Percentiles rank a stretch among this genome's conserved stretches.
These are phyloP conservation scores for Truncatella angustata DNA, from an alignment of 2,329 filamentous ascomycete species.

Conservation along the genomic window DNA sequence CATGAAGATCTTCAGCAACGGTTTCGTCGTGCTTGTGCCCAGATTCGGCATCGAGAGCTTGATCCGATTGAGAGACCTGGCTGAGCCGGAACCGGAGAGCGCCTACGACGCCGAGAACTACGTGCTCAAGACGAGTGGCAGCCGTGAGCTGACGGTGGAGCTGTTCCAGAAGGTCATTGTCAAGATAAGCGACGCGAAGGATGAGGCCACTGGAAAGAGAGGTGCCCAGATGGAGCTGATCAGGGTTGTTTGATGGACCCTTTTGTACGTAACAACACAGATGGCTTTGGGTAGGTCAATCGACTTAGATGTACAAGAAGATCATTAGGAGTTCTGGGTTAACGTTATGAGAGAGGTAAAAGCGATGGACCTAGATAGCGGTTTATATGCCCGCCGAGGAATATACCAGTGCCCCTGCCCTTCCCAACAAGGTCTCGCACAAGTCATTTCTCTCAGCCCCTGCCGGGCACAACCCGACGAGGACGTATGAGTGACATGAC, in stretches of 20 bases:
- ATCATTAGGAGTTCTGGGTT: no score
- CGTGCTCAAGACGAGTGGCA: conserved; percentile 61
- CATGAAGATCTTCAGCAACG: conserved; percentile 96
- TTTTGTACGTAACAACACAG: no score
- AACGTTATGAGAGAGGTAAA: no score
- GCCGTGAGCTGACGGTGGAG: conserved; percentile 62
- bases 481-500: no score
- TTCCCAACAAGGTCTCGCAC: no score
- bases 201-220: conserved; percentile 93
- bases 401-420: no score
- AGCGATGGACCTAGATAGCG: no score
- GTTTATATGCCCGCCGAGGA: no score
- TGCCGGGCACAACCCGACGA: no score
- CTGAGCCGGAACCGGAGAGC: conserved; percentile 73
- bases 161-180: conserved; percentile 92
- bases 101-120: conserved; percentile 87
- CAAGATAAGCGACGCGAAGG: conserved; percentile 86
- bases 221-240: conserved; percentile 77
- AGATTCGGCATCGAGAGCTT: conserved; percentile 93
- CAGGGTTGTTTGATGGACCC: conserved; percentile 6
- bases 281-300: no score
- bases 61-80: conserved; percentile 82
- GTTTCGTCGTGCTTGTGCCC: conserved; percentile 94
- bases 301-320: no score
- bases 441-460: no score